These are phyloP conservation scores for Salinomyces thailandicus DNA, from an alignment of 2,329 filamentous ascomycete species.

Conservation along the genomic window DNA sequence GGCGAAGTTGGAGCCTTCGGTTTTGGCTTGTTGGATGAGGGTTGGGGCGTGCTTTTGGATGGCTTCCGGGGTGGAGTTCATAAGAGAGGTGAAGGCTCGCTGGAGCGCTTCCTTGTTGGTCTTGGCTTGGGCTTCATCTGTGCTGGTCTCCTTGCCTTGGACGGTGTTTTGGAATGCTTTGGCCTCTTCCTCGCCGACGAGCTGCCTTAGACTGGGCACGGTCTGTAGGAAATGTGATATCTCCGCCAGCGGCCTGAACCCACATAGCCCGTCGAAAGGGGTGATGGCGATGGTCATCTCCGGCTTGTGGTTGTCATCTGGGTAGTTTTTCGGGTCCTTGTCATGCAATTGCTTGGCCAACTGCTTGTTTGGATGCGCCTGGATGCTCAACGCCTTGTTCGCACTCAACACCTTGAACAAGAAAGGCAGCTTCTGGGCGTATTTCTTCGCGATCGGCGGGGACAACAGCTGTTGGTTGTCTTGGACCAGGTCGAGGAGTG, in stretches of 20 bases:
- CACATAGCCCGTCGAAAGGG: slow-evolving; percentile 89
- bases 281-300: slow-evolving; percentile 99
- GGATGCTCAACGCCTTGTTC: slow-evolving; percentile 90
- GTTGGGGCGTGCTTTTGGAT: slow-evolving; percentile 55
- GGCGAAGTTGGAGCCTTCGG: slow-evolving; percentile 63
- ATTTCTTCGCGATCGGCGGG: slow-evolving; percentile 59
- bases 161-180: slow-evolving; percentile 36
- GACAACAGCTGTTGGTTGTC: slow-evolving; percentile 80
- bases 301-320: slow-evolving; percentile 98
- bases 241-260: slow-evolving; percentile 79
- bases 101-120: slow-evolving; percentile 70
- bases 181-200: slow-evolving; percentile 39
- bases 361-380: slow-evolving; percentile 65
- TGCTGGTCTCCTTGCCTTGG: slow-evolving; percentile 43
- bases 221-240: slow-evolving; percentile 72
- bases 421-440: slow-evolving; percentile 77
- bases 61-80: slow-evolving; percentile 61
- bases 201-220: slow-evolving; percentile 42
- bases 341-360: slow-evolving; percentile 81
- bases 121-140: slow-evolving; percentile 34
- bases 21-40: slow-evolving; percentile 60
- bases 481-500: slow-evolving; percentile 75
- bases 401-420: slow-evolving; percentile 97
- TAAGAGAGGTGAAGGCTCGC: slow-evolving; percentile 63
- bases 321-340: slow-evolving; percentile 85